Evolutionary conservation across 805 yeast species (phyloP).

Genomic region (Diddensiella caesifluorescens): DNA sequence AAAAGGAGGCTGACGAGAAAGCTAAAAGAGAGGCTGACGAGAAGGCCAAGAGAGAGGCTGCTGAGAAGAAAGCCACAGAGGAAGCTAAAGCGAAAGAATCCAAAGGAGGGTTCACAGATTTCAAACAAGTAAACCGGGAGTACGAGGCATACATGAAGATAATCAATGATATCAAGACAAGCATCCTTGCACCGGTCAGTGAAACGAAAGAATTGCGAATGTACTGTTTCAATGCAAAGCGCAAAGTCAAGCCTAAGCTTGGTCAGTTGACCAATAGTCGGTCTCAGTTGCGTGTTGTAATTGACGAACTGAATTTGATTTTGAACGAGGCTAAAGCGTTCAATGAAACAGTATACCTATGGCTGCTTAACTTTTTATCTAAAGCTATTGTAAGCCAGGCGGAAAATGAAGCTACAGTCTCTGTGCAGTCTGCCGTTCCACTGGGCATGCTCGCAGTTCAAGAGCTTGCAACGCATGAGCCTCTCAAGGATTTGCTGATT

Average conservation of each 20-base stretch:
- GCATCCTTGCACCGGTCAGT: conserved; percentile 52
- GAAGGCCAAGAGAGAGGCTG: conserved; percentile 24
- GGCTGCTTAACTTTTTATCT: conserved; percentile 78
- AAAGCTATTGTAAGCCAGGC: conserved; percentile 87
- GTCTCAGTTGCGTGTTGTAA: conserved; percentile 45
- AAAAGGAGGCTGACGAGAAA: conserved; percentile 22
- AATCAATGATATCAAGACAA: conserved; percentile 47
- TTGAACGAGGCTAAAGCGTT: conserved; percentile 43
- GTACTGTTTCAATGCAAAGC: conserved; percentile 51
- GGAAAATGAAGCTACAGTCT: conserved; percentile 82
- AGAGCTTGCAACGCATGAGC: conserved; percentile 47
- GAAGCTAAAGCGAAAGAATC: conserved; percentile 13
- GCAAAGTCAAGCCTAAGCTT: conserved; percentile 80
- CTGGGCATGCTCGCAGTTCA: conserved; percentile 60
- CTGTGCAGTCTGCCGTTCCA: conserved; percentile 73
- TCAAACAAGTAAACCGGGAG: conserved; percentile 28
- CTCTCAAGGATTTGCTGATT: conserved; percentile 50
- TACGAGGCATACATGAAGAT: conserved; percentile 30
- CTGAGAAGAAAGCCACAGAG: conserved; percentile 18
- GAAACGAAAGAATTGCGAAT: conserved; percentile 50
- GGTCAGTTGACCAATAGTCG: conserved; percentile 82
- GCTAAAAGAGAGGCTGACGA: conserved; percentile 23
- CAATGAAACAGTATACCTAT: conserved; percentile 52
- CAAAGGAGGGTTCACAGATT: conserved; percentile 19
- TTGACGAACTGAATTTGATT: conserved; percentile 44